Evolutionary conservation across 805 yeast species (phyloP).

Genomic region (Hanseniaspora pseudoguilliermondii): DNA sequence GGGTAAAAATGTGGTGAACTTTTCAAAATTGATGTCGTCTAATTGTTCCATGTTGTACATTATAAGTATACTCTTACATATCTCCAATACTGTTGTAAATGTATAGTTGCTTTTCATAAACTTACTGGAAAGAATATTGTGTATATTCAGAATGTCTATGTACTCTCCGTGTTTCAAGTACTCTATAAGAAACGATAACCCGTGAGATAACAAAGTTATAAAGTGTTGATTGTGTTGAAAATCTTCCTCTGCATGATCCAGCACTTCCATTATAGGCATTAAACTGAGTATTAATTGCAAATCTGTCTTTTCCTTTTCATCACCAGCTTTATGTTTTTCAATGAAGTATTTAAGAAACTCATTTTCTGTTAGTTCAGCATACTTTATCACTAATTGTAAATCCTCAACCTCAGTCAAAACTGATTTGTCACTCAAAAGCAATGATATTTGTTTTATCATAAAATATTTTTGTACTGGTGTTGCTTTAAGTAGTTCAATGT

Average conservation of each 20-base stretch:
- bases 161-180: neutral
- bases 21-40: slow-evolving; percentile 1
- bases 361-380: slow-evolving; percentile 1
- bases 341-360: slow-evolving; percentile 1
- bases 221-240: slow-evolving; percentile 18
- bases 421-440: neutral
- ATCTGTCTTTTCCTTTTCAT: neutral
- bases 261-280: slow-evolving; percentile 23
- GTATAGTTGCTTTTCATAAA: slow-evolving; percentile 9
- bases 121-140: neutral
- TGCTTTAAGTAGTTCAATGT: neutral
- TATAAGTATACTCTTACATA: neutral
- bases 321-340: neutral
- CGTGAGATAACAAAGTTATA: slow-evolving; percentile 12
- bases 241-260: slow-evolving; percentile 26
- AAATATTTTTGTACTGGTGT: neutral
- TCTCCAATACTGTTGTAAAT: neutral
- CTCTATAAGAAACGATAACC: neutral
- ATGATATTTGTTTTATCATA: neutral
- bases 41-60: slow-evolving; percentile 3
- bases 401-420: neutral
- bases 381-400: neutral
- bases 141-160: slow-evolving; percentile 3
- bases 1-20: slow-evolving; percentile 9
- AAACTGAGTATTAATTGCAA: neutral